A percentile compares a stretch with the other conserved stretches of the same genome.
These are phyloP conservation scores for Apiospora kogelbergensis DNA, from an alignment of 2,329 filamentous ascomycete species.

Conservation along the genomic window DNA sequence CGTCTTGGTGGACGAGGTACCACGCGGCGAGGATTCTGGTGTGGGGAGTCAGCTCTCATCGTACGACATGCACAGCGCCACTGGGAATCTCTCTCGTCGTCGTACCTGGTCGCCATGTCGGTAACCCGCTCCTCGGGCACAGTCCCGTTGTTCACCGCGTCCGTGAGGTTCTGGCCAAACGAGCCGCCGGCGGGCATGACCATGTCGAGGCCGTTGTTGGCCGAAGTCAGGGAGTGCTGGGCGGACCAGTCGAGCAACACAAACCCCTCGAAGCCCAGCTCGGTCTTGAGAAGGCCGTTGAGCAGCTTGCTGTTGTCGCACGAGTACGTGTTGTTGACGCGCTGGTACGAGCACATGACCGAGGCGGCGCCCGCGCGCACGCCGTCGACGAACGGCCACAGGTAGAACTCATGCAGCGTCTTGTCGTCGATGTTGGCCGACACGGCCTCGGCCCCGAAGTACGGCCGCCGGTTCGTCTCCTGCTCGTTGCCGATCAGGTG, in stretches of 20 bases:
- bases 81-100: neutral
- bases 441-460: constrained; percentile 49
- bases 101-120: constrained; percentile 73
- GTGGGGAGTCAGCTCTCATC: constrained; percentile 44
- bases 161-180: constrained; percentile 66
- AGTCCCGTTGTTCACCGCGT: constrained; percentile 76
- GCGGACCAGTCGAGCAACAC: constrained; percentile 70
- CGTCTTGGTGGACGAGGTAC: constrained; percentile 56
- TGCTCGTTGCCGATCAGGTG: constrained; percentile 64
- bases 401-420: constrained; percentile 64
- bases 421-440: constrained; percentile 65
- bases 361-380: constrained; percentile 56
- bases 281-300: constrained; percentile 66
- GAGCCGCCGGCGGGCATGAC: constrained; percentile 60
- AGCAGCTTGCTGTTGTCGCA: constrained; percentile 71
- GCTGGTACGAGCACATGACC: constrained; percentile 70
- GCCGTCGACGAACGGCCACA: constrained; percentile 66
- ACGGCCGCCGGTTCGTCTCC: constrained; percentile 48
- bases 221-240: constrained; percentile 58
- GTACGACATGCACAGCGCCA: constrained; percentile 43
- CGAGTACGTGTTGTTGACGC: constrained; percentile 70
- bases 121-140: constrained; percentile 69
- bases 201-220: constrained; percentile 66
- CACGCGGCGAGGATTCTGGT: constrained; percentile 61
- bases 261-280: constrained; percentile 67